Base-by-base conservation (phyloP, 2,329 filamentous ascomycete genomes). In the Colletotrichum cuscutae region DNA sequence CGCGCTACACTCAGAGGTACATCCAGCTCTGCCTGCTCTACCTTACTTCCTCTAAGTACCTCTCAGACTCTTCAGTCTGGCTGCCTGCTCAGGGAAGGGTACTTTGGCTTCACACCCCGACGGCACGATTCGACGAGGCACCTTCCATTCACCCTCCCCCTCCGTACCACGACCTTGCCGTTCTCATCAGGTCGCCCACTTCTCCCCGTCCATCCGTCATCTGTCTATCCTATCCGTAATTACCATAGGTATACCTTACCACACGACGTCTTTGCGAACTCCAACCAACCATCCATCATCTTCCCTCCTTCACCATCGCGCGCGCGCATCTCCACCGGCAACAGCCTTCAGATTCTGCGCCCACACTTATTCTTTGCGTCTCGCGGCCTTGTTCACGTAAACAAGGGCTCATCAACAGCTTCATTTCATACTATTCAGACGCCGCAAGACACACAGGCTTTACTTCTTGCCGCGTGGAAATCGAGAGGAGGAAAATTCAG, bases 221-320 rank as follows among this genome's bases (percentile, higher is more conserved):
- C 42, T 22, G n/a, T 30, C 58, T 46, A 42, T 42, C 37, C 37
- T 42, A 42, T 42, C 58, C 58, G 63, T 58, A 69, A 53, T 15
- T 42, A 15, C 35, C 35, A 42, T 37, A 37, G 35, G 35, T 37
- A 53, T 49, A 52, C 59, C 59, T 64, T 71, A 66, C 56, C 67
- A 64, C 65, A 32, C 71, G 60, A 35, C 71, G 62, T 66, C 68
- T 71, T 63, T 74, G 69, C 69, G 46, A 65, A 69, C 65, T 35
- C 65, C 72, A 73, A 65, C 72, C 72, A 74, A 74, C 72, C 69
- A 74, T 69, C 72, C 72, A 60, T 61, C 69, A 74, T 74, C 61
- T 69, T 74, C 65, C 69, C 72, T 74, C 69, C 64, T 68, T 73
- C 72, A 67, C 68, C 63, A 67, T 28, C 72, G 63, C 63, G 53